Evolutionary conservation across 805 yeast genomes (phyloP).

Genomic region (Kazachstania martiniae): DNA sequence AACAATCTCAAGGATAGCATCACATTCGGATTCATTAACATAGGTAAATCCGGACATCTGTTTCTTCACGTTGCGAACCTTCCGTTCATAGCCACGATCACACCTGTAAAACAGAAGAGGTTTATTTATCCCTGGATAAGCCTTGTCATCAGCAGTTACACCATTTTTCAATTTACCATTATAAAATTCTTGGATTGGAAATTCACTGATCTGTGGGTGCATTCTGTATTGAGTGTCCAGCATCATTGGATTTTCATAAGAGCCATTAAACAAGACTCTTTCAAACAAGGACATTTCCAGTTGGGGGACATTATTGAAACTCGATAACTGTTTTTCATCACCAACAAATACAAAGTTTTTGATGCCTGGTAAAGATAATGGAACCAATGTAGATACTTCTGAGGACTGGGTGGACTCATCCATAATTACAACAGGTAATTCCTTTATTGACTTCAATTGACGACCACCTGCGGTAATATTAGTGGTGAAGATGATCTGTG

Average conservation of each 20-base stretch:
- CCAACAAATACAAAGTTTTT: conserved; percentile 62
- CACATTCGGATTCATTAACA: conserved; percentile 44
- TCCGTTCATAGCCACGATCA: conserved; percentile 37
- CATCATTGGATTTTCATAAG: conserved; percentile 53
- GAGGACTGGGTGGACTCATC: conserved; percentile 74
- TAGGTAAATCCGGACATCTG: conserved; percentile 39
- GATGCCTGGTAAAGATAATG: conserved; percentile 57
- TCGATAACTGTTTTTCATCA: conserved; percentile 64
- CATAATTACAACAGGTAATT: conserved; percentile 59
- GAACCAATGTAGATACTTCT: conserved; percentile 61
- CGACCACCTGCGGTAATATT: conserved; percentile 65
- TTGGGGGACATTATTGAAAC: conserved; percentile 58
- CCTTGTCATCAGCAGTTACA: conserved; percentile 41
- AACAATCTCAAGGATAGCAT: conserved; percentile 36
- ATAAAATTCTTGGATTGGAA: conserved; percentile 45
- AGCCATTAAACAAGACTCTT: conserved; percentile 50
- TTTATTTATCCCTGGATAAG: conserved; percentile 35
- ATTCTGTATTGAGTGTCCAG: conserved; percentile 59
- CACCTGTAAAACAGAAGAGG: conserved; percentile 58
- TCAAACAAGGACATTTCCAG: conserved; percentile 60
- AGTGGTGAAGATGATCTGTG: conserved; percentile 61
- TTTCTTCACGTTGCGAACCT: conserved; percentile 30
- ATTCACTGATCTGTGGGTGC: conserved; percentile 54
- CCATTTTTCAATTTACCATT: conserved; percentile 45
- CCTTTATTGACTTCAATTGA: conserved; percentile 43